phyloP scores from a whole-genome alignment of 495 filamentous ascomycete species.

The Pseudoneurospora amorphoporcata region DNA sequence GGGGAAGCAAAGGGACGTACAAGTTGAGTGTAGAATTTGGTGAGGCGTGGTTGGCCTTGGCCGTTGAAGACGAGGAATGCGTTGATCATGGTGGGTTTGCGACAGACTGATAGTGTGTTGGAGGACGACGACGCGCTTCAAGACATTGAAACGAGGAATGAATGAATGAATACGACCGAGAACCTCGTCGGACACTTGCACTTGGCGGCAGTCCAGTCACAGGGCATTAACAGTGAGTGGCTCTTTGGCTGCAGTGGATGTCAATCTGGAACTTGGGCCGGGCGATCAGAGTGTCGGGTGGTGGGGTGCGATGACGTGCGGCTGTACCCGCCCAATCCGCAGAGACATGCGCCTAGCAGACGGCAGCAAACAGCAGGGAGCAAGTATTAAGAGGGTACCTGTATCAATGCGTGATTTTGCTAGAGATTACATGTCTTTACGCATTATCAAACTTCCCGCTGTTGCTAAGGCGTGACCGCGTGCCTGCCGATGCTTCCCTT shows the following conservation, averaged over 20 bases:
- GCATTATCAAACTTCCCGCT: background rate
- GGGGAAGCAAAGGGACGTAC: conserved; percentile 52
- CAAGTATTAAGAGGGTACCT: background rate
- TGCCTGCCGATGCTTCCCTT: background rate
- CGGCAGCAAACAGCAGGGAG: background rate
- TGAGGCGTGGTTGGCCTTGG: conserved; percentile 87
- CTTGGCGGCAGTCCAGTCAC: background rate
- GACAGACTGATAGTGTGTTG: no score
- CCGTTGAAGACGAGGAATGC: conserved; percentile 98
- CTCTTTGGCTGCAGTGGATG: background rate
- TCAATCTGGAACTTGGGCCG: background rate
- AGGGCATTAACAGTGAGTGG: background rate
- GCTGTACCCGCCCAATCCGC: background rate
- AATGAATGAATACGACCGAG: background rate
- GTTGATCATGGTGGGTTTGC: conserved; percentile 83
- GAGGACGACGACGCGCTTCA: background rate
- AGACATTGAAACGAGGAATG: background rate
- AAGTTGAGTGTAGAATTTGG: conserved; percentile 98
- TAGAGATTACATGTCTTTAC: accelerated
- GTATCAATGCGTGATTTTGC: background rate
- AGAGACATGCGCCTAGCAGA: background rate
- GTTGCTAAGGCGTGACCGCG: background rate
- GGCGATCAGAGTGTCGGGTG: conserved; percentile 1
- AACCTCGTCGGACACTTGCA: background rate
- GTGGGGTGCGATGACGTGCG: conserved; percentile 6